phyloP scores from a whole-genome alignment of 106 monocot genomes.

The Hemerocallis citrina region DNA sequence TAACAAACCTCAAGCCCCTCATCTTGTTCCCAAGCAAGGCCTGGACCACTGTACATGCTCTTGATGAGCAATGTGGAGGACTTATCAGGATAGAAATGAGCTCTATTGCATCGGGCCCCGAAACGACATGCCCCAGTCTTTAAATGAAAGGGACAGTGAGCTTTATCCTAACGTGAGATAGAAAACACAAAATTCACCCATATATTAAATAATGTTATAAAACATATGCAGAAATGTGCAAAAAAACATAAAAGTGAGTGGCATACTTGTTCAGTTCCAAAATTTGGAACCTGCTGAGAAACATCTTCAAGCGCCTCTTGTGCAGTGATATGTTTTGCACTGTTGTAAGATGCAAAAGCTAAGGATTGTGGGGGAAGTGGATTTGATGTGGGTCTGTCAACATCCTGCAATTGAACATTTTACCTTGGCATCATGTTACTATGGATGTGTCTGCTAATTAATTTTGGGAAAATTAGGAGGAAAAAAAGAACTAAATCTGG shows the following conservation, averaged over 20 bases:
- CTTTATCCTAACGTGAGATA: constrained; percentile 66
- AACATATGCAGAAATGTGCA: no score
- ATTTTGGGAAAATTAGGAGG: not conserved
- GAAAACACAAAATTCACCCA: no score
- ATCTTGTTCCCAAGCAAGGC: constrained; percentile 93
- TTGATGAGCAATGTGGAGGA: constrained; percentile 89
- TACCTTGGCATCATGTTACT: not conserved
- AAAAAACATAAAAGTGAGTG: not conserved
- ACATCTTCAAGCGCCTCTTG: constrained; percentile 65
- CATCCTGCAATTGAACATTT: constrained; percentile 54
- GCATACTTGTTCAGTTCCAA: constrained; percentile 91
- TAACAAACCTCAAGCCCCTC: constrained; percentile 99
- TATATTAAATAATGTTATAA: not conserved
- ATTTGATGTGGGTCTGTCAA: constrained; percentile 89
- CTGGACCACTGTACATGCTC: constrained; percentile 95
- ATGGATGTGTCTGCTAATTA: not conserved
- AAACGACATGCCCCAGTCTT: constrained; percentile 97
- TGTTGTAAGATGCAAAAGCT: constrained; percentile 44
- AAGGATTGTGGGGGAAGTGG: constrained; percentile 83
- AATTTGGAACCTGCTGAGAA: constrained; percentile 85
- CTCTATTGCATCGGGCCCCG: constrained; percentile 75
- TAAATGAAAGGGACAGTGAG: constrained; percentile 94
- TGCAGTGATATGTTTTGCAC: constrained; percentile 30
- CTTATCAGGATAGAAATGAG: constrained; percentile 95
- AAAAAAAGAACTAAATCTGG: constrained; percentile 23